Base-by-base conservation (phyloP, 2,329 filamentous ascomycete species). In the Nigrospora oryzae region DNA sequence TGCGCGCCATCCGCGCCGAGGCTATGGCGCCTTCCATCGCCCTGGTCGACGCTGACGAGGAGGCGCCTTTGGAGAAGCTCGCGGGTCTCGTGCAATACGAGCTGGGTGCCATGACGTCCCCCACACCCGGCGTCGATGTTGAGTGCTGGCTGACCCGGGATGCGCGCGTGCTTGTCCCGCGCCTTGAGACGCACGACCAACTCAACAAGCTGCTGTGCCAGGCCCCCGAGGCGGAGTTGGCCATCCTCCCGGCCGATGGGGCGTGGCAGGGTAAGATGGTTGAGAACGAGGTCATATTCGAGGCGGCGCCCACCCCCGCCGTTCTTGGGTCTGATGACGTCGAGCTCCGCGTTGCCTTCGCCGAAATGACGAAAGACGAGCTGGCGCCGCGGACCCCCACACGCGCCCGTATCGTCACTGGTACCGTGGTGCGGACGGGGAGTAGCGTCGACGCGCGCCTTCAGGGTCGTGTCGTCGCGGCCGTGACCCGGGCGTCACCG, bases 1-100 rank as follows among this genome's bases (percentile, higher is more conserved):
- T 46, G 23, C 45, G 45, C 13, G 36, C 45, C 19, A 35, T 46
- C 3, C 40, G 45, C 14, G 43, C 45, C 14, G 45, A 46, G 36
- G 5, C 28, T 5, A 11, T 33, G 5, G 19, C 19, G 6, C 23
- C 23, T 28, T 16, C 34, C 5, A 15, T 43, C 36, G 7, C 14
- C n/a, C 40, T 46, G 2, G 35, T 46, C 14, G 45, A 46, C 34
- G 45, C 39, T 10, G 44, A 46, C 32, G 23, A 19, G 7, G 44
- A 39, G 14, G 31, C 38, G 14, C 23, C 43, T 7, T 4, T 40
- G 5, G 17, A 39, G 7, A 36, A 15, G 28, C 13, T 36, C 5
- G 37, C 43, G 6, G 37, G 37, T 28, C 8, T 45, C 12, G 30
- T 45, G 12, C 37, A 40, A 10, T 15, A 41, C 11, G 13, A 41